Base-by-base conservation (phyloP, 768 basidiomycete genomes). In the Albatrellus ellisii region DNA sequence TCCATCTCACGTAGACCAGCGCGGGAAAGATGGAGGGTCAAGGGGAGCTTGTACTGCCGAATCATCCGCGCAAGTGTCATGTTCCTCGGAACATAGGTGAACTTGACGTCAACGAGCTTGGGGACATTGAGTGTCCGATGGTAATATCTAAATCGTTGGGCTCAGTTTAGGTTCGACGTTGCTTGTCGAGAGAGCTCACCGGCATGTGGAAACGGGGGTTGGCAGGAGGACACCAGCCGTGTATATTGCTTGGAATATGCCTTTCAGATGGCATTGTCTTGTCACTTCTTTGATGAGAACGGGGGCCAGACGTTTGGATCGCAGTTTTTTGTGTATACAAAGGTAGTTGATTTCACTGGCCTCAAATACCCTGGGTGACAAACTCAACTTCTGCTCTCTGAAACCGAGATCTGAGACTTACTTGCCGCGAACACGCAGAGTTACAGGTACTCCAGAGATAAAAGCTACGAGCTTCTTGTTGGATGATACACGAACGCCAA, bases 211-310 rank as follows among this genome's bases (percentile, higher is more conserved):
- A 15, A 98, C 75, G 0, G 95, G 95, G 0, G 95, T 98, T 7
- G 95, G 95, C 9, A 99, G 66, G 32, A 95, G 78, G 20, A 90
- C 77, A 2, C 95, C 95, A 14, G 77, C 92, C 0, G 95, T 99
- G 59, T 98, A 98, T 39, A 99, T 84, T 6, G 95, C 95, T 60
- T 99, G 95, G 67, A 95, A 97, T 40, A 95, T 69, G 25, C 87
- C 87, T 48, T 77, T 72, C 27, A 98, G 69, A 58, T 98, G 77
- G 40, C 86, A 85, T 56, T 88, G 87, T 17, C 95, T 72, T 0
- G 95, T 98, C 20, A 98, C 83, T 56, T 99, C 95, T 58, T 95
- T 95, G 64, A 99, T 98, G 38, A 99, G 70, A 10, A 98, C 87
- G 0, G 95, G 95, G 0, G 95, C 81, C 18, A 98, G 67, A 29